phyloP scores from a whole-genome alignment of 805 yeast species.

The Cyberlindnera euphorbiae region DNA sequence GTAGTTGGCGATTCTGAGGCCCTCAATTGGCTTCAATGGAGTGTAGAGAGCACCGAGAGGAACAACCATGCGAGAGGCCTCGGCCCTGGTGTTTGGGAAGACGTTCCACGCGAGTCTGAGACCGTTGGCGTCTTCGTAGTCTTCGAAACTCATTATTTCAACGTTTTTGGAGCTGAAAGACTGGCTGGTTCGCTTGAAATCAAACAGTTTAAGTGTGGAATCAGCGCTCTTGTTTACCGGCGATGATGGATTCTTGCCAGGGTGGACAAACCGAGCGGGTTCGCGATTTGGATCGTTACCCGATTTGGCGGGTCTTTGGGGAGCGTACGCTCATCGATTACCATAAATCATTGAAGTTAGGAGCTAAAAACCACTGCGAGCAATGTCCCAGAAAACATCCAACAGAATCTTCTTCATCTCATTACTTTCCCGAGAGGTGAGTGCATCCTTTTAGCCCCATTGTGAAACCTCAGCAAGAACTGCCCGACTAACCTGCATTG shows the following conservation, averaged over 20 bases:
- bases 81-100: conserved; percentile 83
- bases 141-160: conserved; percentile 43
- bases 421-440: conserved; percentile 42
- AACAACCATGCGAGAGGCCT: conserved; percentile 86
- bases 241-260: no score
- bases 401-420: conserved; percentile 39
- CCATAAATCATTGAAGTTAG: no score
- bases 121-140: conserved; percentile 67
- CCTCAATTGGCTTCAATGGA: conserved; percentile 80
- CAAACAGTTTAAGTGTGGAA: no score
- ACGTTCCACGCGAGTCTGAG: conserved; percentile 77
- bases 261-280: background rate
- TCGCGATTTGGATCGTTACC: background rate
- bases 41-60: conserved; percentile 94
- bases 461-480: no score
- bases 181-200: background rate
- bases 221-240: no score
- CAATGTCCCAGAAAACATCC: background rate
- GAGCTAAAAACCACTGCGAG: no score
- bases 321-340: no score
- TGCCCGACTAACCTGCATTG: background rate
- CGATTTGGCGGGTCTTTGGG: no score
- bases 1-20: conserved; percentile 71
- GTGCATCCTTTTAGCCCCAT: conserved; percentile 4
- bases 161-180: background rate